Evolutionary conservation across 495 filamentous ascomycete species (phyloP).

Genomic region (Penicillium steckii): DNA sequence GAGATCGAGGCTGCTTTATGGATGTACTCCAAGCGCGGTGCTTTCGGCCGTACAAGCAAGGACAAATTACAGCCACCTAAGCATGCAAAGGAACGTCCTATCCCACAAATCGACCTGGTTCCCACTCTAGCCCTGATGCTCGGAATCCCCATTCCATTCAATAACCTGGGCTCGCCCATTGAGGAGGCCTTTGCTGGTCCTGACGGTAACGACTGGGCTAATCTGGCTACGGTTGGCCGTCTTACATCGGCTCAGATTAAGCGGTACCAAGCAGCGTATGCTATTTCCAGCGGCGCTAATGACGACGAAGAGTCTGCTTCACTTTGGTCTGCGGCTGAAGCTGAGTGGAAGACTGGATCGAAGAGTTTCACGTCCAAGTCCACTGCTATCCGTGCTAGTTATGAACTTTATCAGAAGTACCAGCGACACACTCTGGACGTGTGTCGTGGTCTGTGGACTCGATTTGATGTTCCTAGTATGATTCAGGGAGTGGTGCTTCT

Average conservation of each 20-base stretch:
- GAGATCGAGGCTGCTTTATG: slow-evolving; percentile 93
- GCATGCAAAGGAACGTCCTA: slow-evolving; percentile 72
- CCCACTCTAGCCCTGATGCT: slow-evolving; percentile 85
- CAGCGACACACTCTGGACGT: slow-evolving; percentile 73
- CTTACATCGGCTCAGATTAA: slow-evolving; percentile 83
- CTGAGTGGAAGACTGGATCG: slow-evolving; percentile 39
- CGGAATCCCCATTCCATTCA: slow-evolving; percentile 92
- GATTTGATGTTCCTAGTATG: slow-evolving; percentile 88
- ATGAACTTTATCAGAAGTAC: slow-evolving; percentile 66
- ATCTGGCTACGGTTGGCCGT: slow-evolving; percentile 71
- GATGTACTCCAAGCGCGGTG: slow-evolving; percentile 89
- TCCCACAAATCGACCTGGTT: slow-evolving; percentile 96
- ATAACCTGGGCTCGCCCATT: slow-evolving; percentile 93
- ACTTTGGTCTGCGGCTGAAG: slow-evolving; percentile 58
- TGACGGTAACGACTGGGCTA: slow-evolving; percentile 65
- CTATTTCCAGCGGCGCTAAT: slow-evolving; percentile 59
- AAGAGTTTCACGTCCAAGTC: slow-evolving; percentile 39
- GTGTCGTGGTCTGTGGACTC: slow-evolving; percentile 86
- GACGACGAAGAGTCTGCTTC: slow-evolving; percentile 53
- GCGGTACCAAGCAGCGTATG: slow-evolving; percentile 75
- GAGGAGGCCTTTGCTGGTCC: slow-evolving; percentile 85
- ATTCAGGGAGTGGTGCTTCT: slow-evolving; percentile 71
- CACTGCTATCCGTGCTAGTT: slow-evolving; percentile 40
- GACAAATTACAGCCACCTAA: slow-evolving; percentile 62
- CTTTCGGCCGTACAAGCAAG: slow-evolving; percentile 75